Evolutionary conservation across 805 yeast species (phyloP), one percentile per base, ranked within the genome.

Genomic region (Zygoascus biomembranicola): DNA sequence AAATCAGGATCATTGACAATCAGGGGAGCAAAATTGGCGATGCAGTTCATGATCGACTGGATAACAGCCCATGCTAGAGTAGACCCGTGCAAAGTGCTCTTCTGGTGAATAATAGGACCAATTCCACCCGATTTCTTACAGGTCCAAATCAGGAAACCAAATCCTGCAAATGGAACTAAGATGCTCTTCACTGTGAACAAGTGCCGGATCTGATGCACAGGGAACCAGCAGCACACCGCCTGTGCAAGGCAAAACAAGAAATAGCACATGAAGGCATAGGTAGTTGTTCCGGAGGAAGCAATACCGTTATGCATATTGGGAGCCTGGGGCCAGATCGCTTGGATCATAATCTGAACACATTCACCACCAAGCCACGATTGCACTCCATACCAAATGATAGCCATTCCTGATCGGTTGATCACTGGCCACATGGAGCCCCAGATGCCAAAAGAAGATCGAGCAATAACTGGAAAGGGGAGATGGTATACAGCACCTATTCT

Each of bases 361-460:
- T 88, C 80, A 32, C 92, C 95, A 52, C 95, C 94, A 54, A 90
- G 77, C 76, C 89, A 85, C 20, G 86, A 77, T 65, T 89, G 96
- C 28, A 87, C 94, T 31, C 94, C 82, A 64, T 84, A 88, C 97
- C 97, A 90, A 50, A 90, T 81, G 59, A 81, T 77, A 35, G 89
- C 85, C 88, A 90, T 85, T 10, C 86, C 90, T 41, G 87, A 92
- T 70, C 97, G 79, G 70, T 89, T 89, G 50, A 89, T 63, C 46
- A 90, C 82, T 4, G 95, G 96, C 96, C 95, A 90, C 54, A 85
- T 71, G 0, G 90, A 84, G 51, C 95, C 94, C 74, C 82, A 87
- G 10, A 87, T 79, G 56, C 97, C 97, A 70, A 90, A 90, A 1
- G 95, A 79, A 0, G 92, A 78, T 58, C 97, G 76, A 41, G 83